Percentiles rank a stretch among this genome's conserved stretches.
Evolutionary conservation across 1,284 basidiomycete species (phyloP).

Genomic region (Ganoderma lingzhi): DNA sequence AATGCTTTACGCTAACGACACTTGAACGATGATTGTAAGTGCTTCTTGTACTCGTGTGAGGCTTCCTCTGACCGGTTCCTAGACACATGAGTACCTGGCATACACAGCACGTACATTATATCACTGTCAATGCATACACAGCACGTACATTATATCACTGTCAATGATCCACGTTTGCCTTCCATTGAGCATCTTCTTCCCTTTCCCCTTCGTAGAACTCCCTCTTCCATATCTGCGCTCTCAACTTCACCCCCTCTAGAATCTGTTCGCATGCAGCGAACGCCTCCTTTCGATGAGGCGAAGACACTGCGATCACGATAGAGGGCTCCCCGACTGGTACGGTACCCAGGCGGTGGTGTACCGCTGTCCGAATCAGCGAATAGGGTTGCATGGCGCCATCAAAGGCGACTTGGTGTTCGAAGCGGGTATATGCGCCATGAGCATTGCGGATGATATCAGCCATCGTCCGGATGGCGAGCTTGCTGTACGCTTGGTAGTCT

Average conservation of each 20-base stretch:
- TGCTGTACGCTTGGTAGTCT: conserved; percentile 87
- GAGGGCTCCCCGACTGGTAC: conserved; percentile 84
- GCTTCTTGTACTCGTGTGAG: neutral
- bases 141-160: neutral
- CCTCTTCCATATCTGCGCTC: conserved; percentile 90
- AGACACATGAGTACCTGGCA: conserved; percentile 16
- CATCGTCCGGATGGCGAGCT: conserved; percentile 85
- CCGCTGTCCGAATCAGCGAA: conserved; percentile 59
- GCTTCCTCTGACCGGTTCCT: neutral
- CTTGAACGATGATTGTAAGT: conserved; percentile 11
- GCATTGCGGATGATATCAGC: conserved; percentile 61
- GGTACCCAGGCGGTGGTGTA: conserved; percentile 83
- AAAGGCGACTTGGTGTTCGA: conserved; percentile 50
- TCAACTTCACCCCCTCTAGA: conserved; percentile 84
- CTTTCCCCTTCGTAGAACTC: conserved; percentile 81
- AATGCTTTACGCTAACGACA: conserved; percentile 3
- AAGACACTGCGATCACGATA: conserved; percentile 86
- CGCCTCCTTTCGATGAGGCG: conserved; percentile 85
- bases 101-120: conserved; percentile 6
- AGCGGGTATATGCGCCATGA: conserved; percentile 51
- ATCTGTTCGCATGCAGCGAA: conserved; percentile 84
- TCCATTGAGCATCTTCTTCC: conserved; percentile 76
- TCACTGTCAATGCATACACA: conserved; percentile 12
- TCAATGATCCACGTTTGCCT: conserved; percentile 58
- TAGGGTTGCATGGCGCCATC: conserved; percentile 34